phyloP scores from a whole-genome alignment of 2,329 filamentous ascomycete genomes.

The Exophiala oligosperma region DNA sequence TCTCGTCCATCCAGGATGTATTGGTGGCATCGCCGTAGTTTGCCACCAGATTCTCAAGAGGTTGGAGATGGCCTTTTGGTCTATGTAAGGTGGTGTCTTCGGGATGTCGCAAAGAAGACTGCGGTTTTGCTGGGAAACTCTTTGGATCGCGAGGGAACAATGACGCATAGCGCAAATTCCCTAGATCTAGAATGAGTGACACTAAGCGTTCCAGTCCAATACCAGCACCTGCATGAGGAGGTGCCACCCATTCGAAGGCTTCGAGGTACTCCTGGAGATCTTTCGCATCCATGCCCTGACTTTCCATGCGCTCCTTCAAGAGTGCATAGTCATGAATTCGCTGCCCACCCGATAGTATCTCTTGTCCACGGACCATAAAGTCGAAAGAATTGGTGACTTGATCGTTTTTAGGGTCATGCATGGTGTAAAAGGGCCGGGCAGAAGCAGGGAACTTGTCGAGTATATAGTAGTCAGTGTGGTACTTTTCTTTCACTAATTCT shows the following conservation, averaged over 20 bases:
- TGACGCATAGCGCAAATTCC: constrained; percentile 76
- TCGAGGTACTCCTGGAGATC: constrained; percentile 77
- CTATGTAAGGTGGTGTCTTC: constrained; percentile 74
- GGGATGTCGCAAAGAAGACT: constrained; percentile 61
- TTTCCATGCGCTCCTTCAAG: constrained; percentile 68
- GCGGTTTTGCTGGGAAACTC: constrained; percentile 62
- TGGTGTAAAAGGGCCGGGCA: constrained; percentile 79
- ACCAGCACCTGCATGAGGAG: constrained; percentile 77
- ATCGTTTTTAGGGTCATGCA: constrained; percentile 67
- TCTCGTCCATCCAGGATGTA: constrained; percentile 82
- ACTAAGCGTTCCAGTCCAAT: constrained; percentile 79
- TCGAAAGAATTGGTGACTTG: constrained; percentile 79
- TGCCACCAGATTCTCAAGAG: constrained; percentile 77
- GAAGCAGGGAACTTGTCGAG: constrained; percentile 80
- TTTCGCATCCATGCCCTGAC: constrained; percentile 65
- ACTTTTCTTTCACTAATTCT: constrained; percentile 73
- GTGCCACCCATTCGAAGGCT: constrained; percentile 75
- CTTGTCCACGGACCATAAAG: constrained; percentile 81
- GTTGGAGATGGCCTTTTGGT: constrained; percentile 27
- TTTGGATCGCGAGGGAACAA: constrained; percentile 78
- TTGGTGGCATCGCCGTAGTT: constrained; percentile 87
- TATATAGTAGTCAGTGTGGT: constrained; percentile 78
- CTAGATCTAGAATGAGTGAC: constrained; percentile 73
- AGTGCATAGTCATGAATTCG: constrained; percentile 72
- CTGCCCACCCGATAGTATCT: constrained; percentile 79